phyloP scores from a whole-genome alignment of 805 yeast species.

The Nakazawaea populi region DNA sequence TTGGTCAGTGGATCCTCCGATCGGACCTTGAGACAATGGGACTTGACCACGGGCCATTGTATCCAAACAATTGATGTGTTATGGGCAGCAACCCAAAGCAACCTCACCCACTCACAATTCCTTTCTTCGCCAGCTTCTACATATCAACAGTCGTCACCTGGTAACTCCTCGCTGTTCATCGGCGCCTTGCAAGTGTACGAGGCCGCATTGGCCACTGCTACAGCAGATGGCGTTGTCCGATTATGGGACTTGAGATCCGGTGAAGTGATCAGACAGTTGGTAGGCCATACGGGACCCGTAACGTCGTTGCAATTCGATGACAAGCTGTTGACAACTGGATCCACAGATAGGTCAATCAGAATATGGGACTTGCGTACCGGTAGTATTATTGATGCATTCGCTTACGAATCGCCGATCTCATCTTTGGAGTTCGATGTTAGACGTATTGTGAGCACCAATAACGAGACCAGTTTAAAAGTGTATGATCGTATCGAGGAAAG shows the following conservation, averaged over 20 bases:
- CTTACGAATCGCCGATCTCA: slow-evolving; percentile 50
- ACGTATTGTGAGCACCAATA: slow-evolving; percentile 48
- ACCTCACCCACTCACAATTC: slow-evolving; percentile 9
- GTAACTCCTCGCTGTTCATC: slow-evolving; percentile 33
- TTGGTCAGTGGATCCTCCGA: slow-evolving; percentile 68
- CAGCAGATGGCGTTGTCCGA: slow-evolving; percentile 69
- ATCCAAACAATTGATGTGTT: slow-evolving; percentile 64
- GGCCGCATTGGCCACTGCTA: slow-evolving; percentile 75
- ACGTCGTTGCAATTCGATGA: slow-evolving; percentile 67
- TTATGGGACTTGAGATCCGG: slow-evolving; percentile 75
- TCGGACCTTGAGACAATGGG: slow-evolving; percentile 74
- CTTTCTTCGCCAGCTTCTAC: slow-evolving; percentile 4
- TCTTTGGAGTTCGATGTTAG: slow-evolving; percentile 55
- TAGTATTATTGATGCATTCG: slow-evolving; percentile 51
- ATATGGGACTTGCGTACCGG: slow-evolving; percentile 76
- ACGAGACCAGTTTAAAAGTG: slow-evolving; percentile 44
- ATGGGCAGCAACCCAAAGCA: slow-evolving; percentile 42
- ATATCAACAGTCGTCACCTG: background rate
- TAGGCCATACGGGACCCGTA: slow-evolving; percentile 68
- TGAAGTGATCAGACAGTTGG: slow-evolving; percentile 51
- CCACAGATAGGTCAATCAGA: slow-evolving; percentile 55
- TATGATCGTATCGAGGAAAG: slow-evolving; percentile 50
- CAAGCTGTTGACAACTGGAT: slow-evolving; percentile 56
- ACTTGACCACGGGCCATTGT: slow-evolving; percentile 57
- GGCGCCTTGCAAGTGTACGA: slow-evolving; percentile 68